Base-by-base conservation (phyloP, 2,329 filamentous ascomycete species). In the Penicillium sp. region DNA sequence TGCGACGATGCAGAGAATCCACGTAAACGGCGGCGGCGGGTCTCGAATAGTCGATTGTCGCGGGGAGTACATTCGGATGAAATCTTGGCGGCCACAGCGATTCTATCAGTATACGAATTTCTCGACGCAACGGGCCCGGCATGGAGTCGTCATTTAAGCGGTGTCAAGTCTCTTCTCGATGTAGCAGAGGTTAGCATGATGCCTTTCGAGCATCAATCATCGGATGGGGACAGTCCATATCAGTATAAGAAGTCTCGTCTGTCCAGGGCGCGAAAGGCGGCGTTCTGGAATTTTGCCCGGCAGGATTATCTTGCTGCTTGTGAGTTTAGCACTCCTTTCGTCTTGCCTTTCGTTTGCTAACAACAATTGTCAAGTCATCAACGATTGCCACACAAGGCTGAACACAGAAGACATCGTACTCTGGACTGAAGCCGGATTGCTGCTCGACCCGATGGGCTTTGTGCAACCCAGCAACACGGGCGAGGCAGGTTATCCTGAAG, bases 81-180 rank as follows among this genome's bases (percentile, higher is more conserved):
- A 58, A 79, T 88, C 3, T 78, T 89, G 22, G 85, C 86, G 9
- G 86, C 87, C 2, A 86, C 86, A 2, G 86, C 87, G 0, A 88
- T 89, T 14, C 73, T 90, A 1, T 89, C 86, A 59, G 84, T 87
- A 0, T 89, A 89, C 67, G 87, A 89, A 62, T 85, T 89, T 59
- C 76, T 89, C n/a, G 86, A 89, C 69, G 84, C 85, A 1, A 87
- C 85, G 0, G 84, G 83, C 2, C 79, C 81, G 0, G 86, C 86
- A 19, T 89, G 86, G 86, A 81, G 83, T 64, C 71, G 85, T 4
- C 87, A 89, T 74, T 74, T 89, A 6, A 88, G 85, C 63, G 87
- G 86, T 0, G 83, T 88, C 0, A 88, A 88, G 62, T 84, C 85
- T 0, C 76, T 89, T 19, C 80, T 88, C 54, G 84, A 79, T 66